These are phyloP conservation scores for Pichiaceae sp. DNA, from an alignment of 1,139 yeast genomes.

Conservation along the genomic window DNA sequence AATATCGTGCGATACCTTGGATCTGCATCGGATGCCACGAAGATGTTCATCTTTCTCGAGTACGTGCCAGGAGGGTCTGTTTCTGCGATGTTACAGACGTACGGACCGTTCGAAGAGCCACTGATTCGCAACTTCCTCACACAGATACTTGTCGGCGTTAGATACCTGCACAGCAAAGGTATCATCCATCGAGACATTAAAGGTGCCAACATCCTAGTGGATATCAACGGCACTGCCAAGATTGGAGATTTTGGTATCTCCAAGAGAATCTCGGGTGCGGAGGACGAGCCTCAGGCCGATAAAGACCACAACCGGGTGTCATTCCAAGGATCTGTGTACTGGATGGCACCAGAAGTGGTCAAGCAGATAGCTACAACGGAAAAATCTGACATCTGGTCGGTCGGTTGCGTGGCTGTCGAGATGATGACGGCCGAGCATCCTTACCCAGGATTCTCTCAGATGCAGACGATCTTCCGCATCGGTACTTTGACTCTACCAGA, in stretches of 20 bases:
- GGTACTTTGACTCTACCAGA: constrained; percentile 77
- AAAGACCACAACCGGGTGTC: constrained; percentile 54
- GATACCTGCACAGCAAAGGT: constrained; percentile 72
- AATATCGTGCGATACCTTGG: constrained; percentile 90
- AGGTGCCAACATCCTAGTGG: constrained; percentile 87
- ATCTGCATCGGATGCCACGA: constrained; percentile 63
- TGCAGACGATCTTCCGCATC: constrained; percentile 92
- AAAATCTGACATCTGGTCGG: constrained; percentile 93
- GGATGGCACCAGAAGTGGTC: constrained; percentile 99
- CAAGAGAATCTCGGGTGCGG: constrained; percentile 39
- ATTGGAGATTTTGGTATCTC: constrained; percentile 94
- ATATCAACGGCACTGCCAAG: constrained; percentile 83
- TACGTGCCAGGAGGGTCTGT: constrained; percentile 98
- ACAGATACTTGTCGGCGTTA: constrained; percentile 75
- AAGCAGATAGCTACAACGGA: constrained; percentile 83
- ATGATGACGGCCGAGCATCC: constrained; percentile 96
- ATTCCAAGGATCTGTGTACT: constrained; percentile 85
- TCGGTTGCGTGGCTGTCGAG: constrained; percentile 84
- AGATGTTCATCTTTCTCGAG: constrained; percentile 77
- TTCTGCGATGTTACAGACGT: constrained; percentile 72
- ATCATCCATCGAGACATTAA: constrained; percentile 89
- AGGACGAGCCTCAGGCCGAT: constrained; percentile 2
- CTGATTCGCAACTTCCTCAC: constrained; percentile 74
- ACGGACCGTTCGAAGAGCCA: constrained; percentile 92
- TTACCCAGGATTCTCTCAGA: constrained; percentile 85